These are phyloP conservation scores for Aspergillus neotritici DNA, from an alignment of 2,329 filamentous ascomycete species.

Conservation along the genomic window DNA sequence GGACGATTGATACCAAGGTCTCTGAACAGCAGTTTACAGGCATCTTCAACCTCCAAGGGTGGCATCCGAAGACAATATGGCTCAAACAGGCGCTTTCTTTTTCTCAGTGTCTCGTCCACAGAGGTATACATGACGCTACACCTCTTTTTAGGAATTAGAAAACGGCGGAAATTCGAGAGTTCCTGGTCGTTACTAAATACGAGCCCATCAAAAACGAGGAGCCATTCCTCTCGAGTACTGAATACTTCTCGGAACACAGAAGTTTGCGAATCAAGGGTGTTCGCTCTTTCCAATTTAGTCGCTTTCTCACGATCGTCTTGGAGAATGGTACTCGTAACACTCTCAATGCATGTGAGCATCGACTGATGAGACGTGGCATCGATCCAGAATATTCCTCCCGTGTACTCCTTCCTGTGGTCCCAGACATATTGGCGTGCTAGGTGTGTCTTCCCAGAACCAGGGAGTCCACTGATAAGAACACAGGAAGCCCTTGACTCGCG, in stretches of 20 bases:
- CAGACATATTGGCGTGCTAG: slow-evolving; percentile 64
- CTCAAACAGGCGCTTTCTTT: slow-evolving; percentile 56
- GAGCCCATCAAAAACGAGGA: slow-evolving; percentile 63
- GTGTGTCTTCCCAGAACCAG: slow-evolving; percentile 65
- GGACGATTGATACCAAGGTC: slow-evolving; percentile 57
- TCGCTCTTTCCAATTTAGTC: slow-evolving; percentile 32
- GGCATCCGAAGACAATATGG: slow-evolving; percentile 54
- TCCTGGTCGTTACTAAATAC: slow-evolving; percentile 54
- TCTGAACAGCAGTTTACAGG: slow-evolving; percentile 55
- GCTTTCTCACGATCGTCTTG: slow-evolving; percentile 42
- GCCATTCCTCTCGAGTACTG: slow-evolving; percentile 56
- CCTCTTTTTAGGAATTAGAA: slow-evolving; percentile 59
- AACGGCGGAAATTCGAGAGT: slow-evolving; percentile 47
- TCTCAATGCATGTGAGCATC: slow-evolving; percentile 58
- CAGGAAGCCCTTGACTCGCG: slow-evolving; percentile 55
- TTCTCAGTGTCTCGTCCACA: slow-evolving; percentile 52
- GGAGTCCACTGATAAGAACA: slow-evolving; percentile 59
- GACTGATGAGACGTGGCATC: slow-evolving; percentile 56
- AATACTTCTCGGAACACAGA: slow-evolving; percentile 60
- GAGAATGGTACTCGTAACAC: slow-evolving; percentile 56
- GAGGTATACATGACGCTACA: slow-evolving; percentile 66
- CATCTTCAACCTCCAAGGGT: slow-evolving; percentile 52
- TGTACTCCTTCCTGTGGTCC: slow-evolving; percentile 53
- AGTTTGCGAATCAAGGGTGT: slow-evolving; percentile 40
- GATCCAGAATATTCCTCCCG: slow-evolving; percentile 65